Base-by-base conservation (phyloP, 345 rosid genomes). In the Rhodamnia argentea region DNA sequence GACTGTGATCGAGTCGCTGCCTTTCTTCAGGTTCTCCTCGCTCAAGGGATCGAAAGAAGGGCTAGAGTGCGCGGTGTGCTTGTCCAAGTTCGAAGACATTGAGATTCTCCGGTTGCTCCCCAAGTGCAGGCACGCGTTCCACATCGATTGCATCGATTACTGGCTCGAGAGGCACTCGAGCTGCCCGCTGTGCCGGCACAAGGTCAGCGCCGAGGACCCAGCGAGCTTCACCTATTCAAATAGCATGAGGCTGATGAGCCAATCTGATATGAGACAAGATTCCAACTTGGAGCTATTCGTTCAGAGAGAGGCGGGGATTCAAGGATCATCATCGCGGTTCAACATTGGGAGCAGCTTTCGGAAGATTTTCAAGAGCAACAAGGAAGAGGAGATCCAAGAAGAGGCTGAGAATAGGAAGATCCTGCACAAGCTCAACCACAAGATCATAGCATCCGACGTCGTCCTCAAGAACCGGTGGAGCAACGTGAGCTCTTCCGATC, bases 131-230 rank as follows among this genome's bases (percentile, higher is more conserved):
- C 99, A 97, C 86, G 99, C 96, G 27, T 97, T 97, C 74, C 98
- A 97, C 87, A 91, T 96, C 42, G 90, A 89, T 87, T 97, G 98
- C 32, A 94, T 97, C 52, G 99, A 97, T 87, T 92, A 88, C 86
- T 96, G 99, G 99, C 98, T 96, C 37, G 99, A 96, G 86, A 92
- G 88, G 82, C 96, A 97, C 88, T 95, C 99, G 0, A 95, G 97
- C 84, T 97, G 98, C 85, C 99, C 99, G 42, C 92, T 97, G 5
- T 97, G 99, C 83, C 90, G 99, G 83, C 85, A 89, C 1, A 93
- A 87, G 82, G 90, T 97, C 90, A 90, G 89, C 26, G 64, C 90
- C 0, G 98, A 92, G 32, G 98, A 97, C 64, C 91, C 88, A 0
- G 60, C 91, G n/a, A 87, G 90, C 60, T 92, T 92, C 58, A 84